A percentile compares a stretch with the other conserved stretches of the same genome.
phyloP scores from a whole-genome alignment of 2,329 filamentous ascomycete genomes.

The Blastomyces silverae region DNA sequence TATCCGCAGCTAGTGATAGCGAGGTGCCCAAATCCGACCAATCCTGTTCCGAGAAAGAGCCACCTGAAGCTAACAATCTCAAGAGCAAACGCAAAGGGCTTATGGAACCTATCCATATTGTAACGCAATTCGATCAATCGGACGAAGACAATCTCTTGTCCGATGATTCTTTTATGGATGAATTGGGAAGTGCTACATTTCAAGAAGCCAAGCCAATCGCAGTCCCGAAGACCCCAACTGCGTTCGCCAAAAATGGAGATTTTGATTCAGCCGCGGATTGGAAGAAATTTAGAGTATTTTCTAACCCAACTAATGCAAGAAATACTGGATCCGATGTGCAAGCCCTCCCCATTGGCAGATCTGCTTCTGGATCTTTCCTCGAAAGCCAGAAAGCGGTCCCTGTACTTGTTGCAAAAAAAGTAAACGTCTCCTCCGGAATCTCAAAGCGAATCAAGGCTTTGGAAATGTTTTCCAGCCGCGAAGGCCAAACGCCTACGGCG shows the following conservation, averaged over 20 bases:
- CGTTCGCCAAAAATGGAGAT: constrained; percentile 43
- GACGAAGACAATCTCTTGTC: constrained; percentile 41
- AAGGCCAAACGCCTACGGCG: constrained; percentile 29
- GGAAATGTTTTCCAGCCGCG: constrained; percentile 63
- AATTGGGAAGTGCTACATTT: constrained; percentile 72
- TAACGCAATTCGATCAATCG: constrained; percentile 35
- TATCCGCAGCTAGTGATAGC: not conserved
- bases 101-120: constrained; percentile 49
- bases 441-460: constrained; percentile 91
- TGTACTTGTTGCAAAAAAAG: constrained; percentile 60
- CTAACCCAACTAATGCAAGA: constrained; percentile 32
- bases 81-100: constrained; percentile 33
- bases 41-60: constrained; percentile 22
- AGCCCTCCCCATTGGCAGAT: constrained; percentile 32
- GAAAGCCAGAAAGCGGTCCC: constrained; percentile 31
- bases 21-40: constrained; percentile 13
- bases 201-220: constrained; percentile 75
- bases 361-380: constrained; percentile 35
- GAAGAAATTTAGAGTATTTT: constrained; percentile 37
- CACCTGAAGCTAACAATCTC: constrained; percentile 22
- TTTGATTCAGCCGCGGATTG: constrained; percentile 29
- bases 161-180: constrained; percentile 77
- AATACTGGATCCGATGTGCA: constrained; percentile 28
- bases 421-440: constrained; percentile 81
- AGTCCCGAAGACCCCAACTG: constrained; percentile 76